Evolutionary conservation across 129 eudicot species (phyloP).

Genomic region (Deinandra increscens): DNA sequence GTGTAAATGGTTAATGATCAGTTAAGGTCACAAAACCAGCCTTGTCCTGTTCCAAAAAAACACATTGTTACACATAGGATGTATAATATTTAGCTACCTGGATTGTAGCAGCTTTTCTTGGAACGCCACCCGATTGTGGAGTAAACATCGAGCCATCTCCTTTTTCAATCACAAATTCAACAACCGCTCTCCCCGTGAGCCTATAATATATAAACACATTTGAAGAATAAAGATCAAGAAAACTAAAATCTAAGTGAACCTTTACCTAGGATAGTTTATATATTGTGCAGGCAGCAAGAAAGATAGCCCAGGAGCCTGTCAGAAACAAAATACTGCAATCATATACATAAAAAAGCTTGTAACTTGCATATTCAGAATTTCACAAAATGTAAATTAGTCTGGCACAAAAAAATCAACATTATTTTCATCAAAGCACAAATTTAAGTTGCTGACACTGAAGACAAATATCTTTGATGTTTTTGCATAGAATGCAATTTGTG

Average conservation of each 20-base stretch:
- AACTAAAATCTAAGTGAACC: background rate
- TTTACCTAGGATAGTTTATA: constrained; percentile 74
- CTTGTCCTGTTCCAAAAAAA: background rate
- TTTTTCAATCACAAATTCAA: constrained; percentile 84
- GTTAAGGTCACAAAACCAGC: constrained; percentile 10
- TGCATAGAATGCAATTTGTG: constrained; percentile 4
- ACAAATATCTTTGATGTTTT: background rate
- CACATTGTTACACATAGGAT: too few relatives aligned
- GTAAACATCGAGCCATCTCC: constrained; percentile 87
- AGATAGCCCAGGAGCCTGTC: constrained; percentile 98
- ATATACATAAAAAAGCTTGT: constrained; percentile 11
- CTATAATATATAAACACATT: constrained; percentile 32
- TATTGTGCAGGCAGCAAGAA: constrained; percentile 90
- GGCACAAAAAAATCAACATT: background rate
- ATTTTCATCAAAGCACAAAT: background rate
- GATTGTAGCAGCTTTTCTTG: constrained; percentile 64
- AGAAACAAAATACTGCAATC: constrained; percentile 34
- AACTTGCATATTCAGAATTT: background rate
- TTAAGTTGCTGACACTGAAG: background rate
- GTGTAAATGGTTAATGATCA: constrained; percentile 28
- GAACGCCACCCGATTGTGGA: constrained; percentile 78
- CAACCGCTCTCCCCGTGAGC: constrained; percentile 88
- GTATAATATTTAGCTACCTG: constrained; percentile 42
- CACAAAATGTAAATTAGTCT: constrained; percentile 1
- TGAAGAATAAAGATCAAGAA: background rate